A percentile compares a stretch with the other conserved stretches of the same genome.
phyloP scores from a whole-genome alignment of 345 rosid species.

The Eucalyptus curtisii region DNA sequence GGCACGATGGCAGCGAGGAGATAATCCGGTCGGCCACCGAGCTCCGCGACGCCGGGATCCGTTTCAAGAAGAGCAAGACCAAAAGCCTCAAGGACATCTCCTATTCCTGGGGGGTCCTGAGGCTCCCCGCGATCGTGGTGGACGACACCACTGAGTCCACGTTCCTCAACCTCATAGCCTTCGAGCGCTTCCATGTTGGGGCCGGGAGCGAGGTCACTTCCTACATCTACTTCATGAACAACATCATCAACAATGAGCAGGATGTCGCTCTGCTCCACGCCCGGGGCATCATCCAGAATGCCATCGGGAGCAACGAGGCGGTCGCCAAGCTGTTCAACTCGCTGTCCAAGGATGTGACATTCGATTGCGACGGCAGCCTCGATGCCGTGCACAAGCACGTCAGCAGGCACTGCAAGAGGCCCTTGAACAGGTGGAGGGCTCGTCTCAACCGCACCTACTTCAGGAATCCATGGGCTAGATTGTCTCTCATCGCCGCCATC shows the following conservation, averaged over 20 bases:
- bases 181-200: slow-evolving; percentile 13
- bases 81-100: background rate
- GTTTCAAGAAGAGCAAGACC: background rate
- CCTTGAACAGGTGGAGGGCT: slow-evolving; percentile 32
- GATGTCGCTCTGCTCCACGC: slow-evolving; percentile 32
- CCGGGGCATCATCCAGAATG: slow-evolving; percentile 29
- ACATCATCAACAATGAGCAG: slow-evolving; percentile 19
- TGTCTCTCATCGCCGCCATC: slow-evolving; percentile 20
- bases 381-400: slow-evolving; percentile 13
- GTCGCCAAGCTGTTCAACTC: slow-evolving; percentile 39
- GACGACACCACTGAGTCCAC: background rate
- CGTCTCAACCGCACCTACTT: slow-evolving; percentile 32
- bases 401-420: slow-evolving; percentile 12
- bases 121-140: background rate
- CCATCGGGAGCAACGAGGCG: slow-evolving; percentile 32
- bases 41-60: background rate
- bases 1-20: background rate
- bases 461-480: slow-evolving; percentile 37
- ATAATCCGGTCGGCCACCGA: background rate
- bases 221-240: slow-evolving; percentile 35
- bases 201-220: slow-evolving; percentile 30
- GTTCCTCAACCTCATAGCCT: slow-evolving; percentile 7
- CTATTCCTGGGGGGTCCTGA: background rate
- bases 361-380: slow-evolving; percentile 16
- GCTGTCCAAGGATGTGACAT: slow-evolving; percentile 15